These are phyloP conservation scores for Nannizziopsis arthrosporioides DNA, from an alignment of 2,329 filamentous ascomycete species.

Conservation along the genomic window DNA sequence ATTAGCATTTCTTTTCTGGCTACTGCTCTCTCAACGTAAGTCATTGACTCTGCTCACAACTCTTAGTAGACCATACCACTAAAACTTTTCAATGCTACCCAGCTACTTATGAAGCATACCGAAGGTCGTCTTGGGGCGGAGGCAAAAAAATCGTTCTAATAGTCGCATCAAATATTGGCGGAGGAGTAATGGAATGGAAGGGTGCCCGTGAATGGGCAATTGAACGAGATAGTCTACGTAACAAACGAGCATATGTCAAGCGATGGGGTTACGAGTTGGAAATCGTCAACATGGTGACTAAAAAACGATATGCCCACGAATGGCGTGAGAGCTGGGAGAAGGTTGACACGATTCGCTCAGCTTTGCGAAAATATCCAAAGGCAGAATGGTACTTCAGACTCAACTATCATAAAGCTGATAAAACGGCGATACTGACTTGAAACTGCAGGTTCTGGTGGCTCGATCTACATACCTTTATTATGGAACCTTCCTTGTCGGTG, in stretches of 20 bases:
- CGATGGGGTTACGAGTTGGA: slow-evolving; percentile 93
- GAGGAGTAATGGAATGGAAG: slow-evolving; percentile 99
- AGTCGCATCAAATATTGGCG: slow-evolving; percentile 82
- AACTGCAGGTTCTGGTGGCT: slow-evolving; percentile 92
- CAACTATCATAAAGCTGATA: not conserved
- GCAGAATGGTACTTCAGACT: slow-evolving; percentile 65
- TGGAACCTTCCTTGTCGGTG: slow-evolving; percentile 86
- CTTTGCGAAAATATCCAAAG: slow-evolving; percentile 84
- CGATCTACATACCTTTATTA: slow-evolving; percentile 92
- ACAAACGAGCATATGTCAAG: slow-evolving; percentile 79
- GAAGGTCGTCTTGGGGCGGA: slow-evolving; percentile 63
- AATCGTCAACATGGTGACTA: slow-evolving; percentile 95
- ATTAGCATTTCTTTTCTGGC: slow-evolving; percentile 49
- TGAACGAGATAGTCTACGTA: slow-evolving; percentile 86
- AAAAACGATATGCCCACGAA: slow-evolving; percentile 96
- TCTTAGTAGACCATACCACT: slow-evolving; percentile 14
- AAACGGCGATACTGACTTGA: slow-evolving; percentile 11
- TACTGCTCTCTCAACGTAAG: slow-evolving; percentile 67
- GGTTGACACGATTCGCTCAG: slow-evolving; percentile 80
- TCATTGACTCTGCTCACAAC: slow-evolving; percentile 19
- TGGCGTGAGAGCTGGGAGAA: slow-evolving; percentile 99
- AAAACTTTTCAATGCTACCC: slow-evolving; percentile 29
- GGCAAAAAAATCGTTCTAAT: slow-evolving; percentile 91
- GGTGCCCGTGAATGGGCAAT: slow-evolving; percentile 95
- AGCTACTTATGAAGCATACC: slow-evolving; percentile 52